Conservation (phyloP, 768 basidiomycete genomes). For the Dacryopinax primogenitus region DNA sequence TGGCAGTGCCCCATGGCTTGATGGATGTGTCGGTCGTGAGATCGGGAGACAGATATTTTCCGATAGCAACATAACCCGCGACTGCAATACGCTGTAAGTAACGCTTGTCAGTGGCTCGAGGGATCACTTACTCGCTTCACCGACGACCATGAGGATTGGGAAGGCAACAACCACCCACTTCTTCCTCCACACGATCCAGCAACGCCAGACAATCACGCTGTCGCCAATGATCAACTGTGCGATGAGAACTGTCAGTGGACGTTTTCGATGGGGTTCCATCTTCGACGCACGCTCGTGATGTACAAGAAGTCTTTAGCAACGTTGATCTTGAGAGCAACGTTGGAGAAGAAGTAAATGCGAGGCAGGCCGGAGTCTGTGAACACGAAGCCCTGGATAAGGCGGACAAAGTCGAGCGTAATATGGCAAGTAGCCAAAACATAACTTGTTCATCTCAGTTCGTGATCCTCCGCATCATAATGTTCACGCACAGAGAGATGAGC, state of each 20-base stretch:
- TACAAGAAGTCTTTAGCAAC: conserved; percentile 1
- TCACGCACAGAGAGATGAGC: neutral
- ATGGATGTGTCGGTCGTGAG: neutral
- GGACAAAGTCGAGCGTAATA: neutral
- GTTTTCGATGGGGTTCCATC: neutral
- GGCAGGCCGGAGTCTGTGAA: conserved; percentile 51
- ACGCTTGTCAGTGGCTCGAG: neutral
- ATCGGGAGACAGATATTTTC: neutral
- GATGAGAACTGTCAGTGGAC: neutral
- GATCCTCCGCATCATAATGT: neutral
- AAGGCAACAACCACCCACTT: neutral
- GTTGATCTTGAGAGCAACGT: neutral
- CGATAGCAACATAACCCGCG: conserved; percentile 4
- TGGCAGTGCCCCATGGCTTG: conserved; percentile 2
- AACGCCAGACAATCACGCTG: conserved; percentile 1
- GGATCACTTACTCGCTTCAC: conserved; percentile 4
- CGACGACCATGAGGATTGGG: neutral
- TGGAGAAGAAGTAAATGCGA: conserved; percentile 50
- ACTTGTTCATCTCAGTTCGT: neutral
- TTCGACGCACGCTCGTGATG: neutral
- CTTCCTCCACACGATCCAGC: conserved; percentile 7
- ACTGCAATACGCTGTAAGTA: neutral
- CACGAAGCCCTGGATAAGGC: conserved; percentile 44
- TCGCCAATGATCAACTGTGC: conserved; percentile 16
- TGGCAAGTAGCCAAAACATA: conserved; percentile 2